Conservation (phyloP, 805 yeast genomes). For the Yarrowia divulgata region DNA sequence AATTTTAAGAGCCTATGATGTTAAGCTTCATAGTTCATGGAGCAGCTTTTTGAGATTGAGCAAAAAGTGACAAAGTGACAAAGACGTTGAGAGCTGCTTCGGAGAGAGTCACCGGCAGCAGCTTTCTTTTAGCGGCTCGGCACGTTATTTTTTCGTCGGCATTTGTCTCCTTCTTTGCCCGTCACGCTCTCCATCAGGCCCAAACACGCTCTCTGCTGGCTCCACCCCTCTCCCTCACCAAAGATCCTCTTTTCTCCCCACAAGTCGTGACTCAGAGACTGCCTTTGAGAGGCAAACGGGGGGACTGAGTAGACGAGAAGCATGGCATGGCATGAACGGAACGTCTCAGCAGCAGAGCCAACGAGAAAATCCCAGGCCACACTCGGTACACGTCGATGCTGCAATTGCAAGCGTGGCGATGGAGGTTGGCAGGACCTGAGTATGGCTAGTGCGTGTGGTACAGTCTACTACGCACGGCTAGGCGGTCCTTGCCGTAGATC, state of each 20-base stretch:
- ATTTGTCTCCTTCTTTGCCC: neutral
- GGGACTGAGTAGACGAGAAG: slow-evolving; percentile 38
- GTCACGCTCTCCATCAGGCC: neutral
- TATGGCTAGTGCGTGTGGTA: neutral
- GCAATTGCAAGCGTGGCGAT: slow-evolving; percentile 29
- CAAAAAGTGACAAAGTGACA: slow-evolving; percentile 9
- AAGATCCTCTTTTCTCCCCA: slow-evolving; percentile 3
- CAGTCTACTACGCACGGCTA: neutral
- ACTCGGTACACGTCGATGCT: slow-evolving; percentile 13
- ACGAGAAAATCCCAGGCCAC: slow-evolving; percentile 1
- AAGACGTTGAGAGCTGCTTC: slow-evolving; percentile 12
- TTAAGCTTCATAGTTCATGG: slow-evolving; percentile 33
- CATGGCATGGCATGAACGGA: slow-evolving; percentile 27
- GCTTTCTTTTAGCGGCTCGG: neutral
- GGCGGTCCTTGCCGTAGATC: neutral
- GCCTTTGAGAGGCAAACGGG: slow-evolving; percentile 37
- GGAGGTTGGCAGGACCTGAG: slow-evolving; percentile 36
- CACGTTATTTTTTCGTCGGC: neutral
- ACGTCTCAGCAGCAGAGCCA: slow-evolving; percentile 41
- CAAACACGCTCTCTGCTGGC: neutral
- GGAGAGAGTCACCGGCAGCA: neutral
- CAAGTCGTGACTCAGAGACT: slow-evolving; percentile 36
- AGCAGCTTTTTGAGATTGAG: slow-evolving; percentile 26
- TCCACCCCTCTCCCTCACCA: neutral
- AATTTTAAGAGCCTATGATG: slow-evolving; percentile 6